Evolutionary conservation across 2,329 filamentous ascomycete genomes (phyloP), one percentile per base, ranked within the genome.

Genomic region (Talaromyces albobiverticillius): DNA sequence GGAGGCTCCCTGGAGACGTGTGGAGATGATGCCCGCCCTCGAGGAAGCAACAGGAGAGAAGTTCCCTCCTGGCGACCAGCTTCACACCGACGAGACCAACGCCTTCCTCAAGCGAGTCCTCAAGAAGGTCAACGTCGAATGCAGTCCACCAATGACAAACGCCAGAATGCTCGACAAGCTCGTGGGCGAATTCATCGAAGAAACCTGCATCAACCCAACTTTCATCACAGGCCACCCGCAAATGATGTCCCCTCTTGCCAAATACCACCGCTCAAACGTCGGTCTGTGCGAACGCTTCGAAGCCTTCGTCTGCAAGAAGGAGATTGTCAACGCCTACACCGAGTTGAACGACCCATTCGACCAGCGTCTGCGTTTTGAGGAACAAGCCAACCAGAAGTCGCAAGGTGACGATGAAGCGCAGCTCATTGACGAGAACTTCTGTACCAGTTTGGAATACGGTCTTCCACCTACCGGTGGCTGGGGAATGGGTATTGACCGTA

Each of bases 301-400:
- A 76, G 92, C 90, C 10, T 99, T 99, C 63, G 94, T 96, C 43
- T 91, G 88, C 80, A 95, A 91, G 82, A 95, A 94, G 83, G 93
- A 97, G 72, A 96, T 97, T 62, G 88, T 87, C 67, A 97, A 99
- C 69, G 92, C 92, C 5, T 95, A 96, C 77, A 97, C 93, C 36
- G 94, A 99, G 84, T 86, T 99, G 82, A 95, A 95, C 80, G 90
- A 96, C 67, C 91, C 93, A 54, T 93, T 95, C 66, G 92, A 96
- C 74, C 94, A 99, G 79, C 85, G 94, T 58, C 77, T 93, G 59
- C 85, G 91, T 26, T 93, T 93, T 72, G 91, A 96, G 73, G 93
- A 97, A 83, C 94, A 99, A 77, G 93, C 92, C 4, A 82, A 85
- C 65, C 92, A 97, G 79, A 97, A 97, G 83, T 90, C 86, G 6